phyloP scores from a whole-genome alignment of 768 basidiomycete species.

The Leccinum boreale region DNA sequence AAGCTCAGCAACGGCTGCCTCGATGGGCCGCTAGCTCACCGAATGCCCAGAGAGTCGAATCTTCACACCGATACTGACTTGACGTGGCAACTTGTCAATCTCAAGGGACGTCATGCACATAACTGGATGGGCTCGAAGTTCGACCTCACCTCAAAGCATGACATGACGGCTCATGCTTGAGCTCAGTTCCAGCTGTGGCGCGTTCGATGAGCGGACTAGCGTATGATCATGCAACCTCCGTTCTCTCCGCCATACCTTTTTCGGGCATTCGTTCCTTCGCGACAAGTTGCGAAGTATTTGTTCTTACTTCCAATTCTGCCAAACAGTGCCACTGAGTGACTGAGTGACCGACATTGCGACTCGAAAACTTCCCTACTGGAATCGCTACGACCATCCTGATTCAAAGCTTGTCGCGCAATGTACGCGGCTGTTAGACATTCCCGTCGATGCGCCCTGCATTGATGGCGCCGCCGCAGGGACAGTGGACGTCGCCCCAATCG shows the following conservation, averaged over 20 bases:
- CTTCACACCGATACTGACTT: background rate
- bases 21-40: background rate
- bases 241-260: conserved; percentile 1
- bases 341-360: background rate
- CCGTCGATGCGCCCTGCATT: background rate
- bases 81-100: conserved; percentile 4
- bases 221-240: background rate
- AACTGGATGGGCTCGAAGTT: background rate
- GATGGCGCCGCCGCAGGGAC: background rate
- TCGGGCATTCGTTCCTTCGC: background rate
- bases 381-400: background rate
- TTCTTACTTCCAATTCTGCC: background rate
- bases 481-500: background rate
- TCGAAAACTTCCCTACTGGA: background rate
- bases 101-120: background rate
- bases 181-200: background rate
- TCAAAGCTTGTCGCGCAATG: background rate
- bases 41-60: background rate
- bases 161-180: background rate
- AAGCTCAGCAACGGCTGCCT: background rate
- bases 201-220: background rate
- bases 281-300: background rate
- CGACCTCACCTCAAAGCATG: background rate
- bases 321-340: background rate
- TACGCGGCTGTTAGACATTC: background rate